These are phyloP conservation scores for Pezicula carpinea DNA, from an alignment of 2,329 filamentous ascomycete genomes.

Conservation along the genomic window DNA sequence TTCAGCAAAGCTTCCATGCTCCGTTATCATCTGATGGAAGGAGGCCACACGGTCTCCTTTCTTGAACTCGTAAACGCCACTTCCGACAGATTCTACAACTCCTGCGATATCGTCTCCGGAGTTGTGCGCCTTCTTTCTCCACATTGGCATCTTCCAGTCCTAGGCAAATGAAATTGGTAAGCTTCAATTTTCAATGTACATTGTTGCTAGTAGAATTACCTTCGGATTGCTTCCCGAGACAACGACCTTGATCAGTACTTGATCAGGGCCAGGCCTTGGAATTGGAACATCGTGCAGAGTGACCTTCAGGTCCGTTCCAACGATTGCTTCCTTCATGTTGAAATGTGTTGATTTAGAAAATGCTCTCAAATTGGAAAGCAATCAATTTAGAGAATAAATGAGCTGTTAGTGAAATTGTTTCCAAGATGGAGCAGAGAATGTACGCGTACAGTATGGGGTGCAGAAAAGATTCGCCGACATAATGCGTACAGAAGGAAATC, in stretches of 20 bases:
- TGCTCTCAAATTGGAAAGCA: too few species aligned
- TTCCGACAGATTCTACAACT: constrained; percentile 43
- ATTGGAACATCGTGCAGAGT: constrained; percentile 24
- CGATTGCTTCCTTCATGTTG: constrained; percentile 28
- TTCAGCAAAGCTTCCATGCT: constrained; percentile 53
- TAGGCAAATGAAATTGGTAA: background rate
- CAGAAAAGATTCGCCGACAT: background rate
- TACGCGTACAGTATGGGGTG: too few species aligned
- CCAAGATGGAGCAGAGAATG: too few species aligned
- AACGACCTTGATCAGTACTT: constrained; percentile 29
- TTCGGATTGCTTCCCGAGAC: constrained; percentile 27
- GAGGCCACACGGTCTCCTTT: constrained; percentile 43
- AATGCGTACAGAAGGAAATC: background rate
- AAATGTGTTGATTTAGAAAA: background rate
- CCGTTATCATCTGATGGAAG: constrained; percentile 46
- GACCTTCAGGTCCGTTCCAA: constrained; percentile 22
- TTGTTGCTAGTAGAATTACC: background rate
- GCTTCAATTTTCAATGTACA: too few species aligned
- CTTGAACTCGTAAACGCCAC: constrained; percentile 38
- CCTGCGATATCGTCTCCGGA: constrained; percentile 32
- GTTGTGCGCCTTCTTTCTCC: constrained; percentile 14
- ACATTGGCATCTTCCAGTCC: constrained; percentile 25
- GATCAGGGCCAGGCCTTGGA: constrained; percentile 25
- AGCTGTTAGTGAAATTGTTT: too few species aligned
- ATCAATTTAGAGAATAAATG: too few species aligned